Percentiles rank a stretch among this genome's conserved stretches.
Evolutionary conservation across 495 filamentous ascomycete species (phyloP).

Genomic region (Hypomontagnella monticulosa): DNA sequence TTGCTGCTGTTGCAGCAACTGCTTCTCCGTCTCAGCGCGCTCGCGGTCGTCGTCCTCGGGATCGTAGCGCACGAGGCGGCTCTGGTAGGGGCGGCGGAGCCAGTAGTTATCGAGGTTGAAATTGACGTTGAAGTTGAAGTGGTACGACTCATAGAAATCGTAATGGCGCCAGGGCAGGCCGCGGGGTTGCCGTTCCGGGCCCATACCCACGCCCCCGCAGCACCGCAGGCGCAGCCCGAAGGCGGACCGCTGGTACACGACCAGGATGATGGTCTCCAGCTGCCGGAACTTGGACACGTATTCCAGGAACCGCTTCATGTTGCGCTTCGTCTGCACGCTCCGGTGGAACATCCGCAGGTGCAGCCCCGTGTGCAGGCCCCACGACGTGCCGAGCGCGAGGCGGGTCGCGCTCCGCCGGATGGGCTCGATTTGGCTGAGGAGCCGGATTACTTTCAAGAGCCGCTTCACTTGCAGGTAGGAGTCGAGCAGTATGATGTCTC

Average conservation of each 20-base stretch:
- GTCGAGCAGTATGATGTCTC: slow-evolving; percentile 60
- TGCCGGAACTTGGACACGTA: slow-evolving; percentile 54
- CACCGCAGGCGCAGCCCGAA: slow-evolving; percentile 55
- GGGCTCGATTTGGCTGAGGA: slow-evolving; percentile 58
- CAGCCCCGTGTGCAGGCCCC: slow-evolving; percentile 57
- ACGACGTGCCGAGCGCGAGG: slow-evolving; percentile 59
- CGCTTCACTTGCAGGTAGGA: slow-evolving; percentile 60
- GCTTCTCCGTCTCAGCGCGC: slow-evolving; percentile 32
- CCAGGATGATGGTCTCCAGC: slow-evolving; percentile 55
- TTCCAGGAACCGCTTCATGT: slow-evolving; percentile 57
- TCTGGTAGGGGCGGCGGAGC: slow-evolving; percentile 55
- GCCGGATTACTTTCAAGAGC: slow-evolving; percentile 57
- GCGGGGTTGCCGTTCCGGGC: slow-evolving; percentile 20
- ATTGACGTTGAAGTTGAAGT: slow-evolving; percentile 60
- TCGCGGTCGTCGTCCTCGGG: slow-evolving; percentile 45
- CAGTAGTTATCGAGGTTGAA: slow-evolving; percentile 58
- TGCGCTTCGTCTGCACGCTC: slow-evolving; percentile 55
- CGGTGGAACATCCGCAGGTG: slow-evolving; percentile 58
- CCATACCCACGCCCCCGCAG: background rate
- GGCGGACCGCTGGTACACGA: slow-evolving; percentile 59
- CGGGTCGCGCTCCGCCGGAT: slow-evolving; percentile 54
- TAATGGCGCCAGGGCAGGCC: slow-evolving; percentile 36
- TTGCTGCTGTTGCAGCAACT: background rate
- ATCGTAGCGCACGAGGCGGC: slow-evolving; percentile 55
- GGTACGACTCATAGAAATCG: slow-evolving; percentile 58